A percentile compares a stretch with the other conserved stretches of the same genome.
Evolutionary conservation across 139 green algal species (phyloP).

Genomic region (Coelastrella sp.): DNA sequence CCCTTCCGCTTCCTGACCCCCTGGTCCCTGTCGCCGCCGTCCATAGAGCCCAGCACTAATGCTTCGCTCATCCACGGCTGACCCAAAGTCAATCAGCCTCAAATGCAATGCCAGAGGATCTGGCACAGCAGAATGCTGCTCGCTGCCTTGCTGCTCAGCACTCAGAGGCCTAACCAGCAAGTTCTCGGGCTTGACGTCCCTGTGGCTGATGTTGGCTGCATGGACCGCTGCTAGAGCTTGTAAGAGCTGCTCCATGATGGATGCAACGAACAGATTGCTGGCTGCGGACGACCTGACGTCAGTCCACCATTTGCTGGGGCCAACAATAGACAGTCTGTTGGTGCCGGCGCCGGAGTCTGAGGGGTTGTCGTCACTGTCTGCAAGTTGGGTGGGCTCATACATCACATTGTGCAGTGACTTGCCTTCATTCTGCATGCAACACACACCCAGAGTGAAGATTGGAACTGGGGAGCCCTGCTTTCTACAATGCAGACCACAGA

Average conservation of each 20-base stretch:
- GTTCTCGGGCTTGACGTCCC: conserved; percentile 85
- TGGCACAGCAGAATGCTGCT: neutral
- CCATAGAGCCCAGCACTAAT: conserved; percentile 18
- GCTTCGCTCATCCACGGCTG: conserved; percentile 67
- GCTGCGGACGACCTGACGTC: conserved; percentile 39
- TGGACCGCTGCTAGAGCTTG: conserved; percentile 68
- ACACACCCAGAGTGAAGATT: neutral
- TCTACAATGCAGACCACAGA: neutral
- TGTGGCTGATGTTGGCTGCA: conserved; percentile 73
- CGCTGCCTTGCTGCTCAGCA: neutral
- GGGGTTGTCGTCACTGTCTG: neutral
- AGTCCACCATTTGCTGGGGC: conserved; percentile 74
- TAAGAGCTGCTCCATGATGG: conserved; percentile 74
- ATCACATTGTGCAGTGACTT: conserved; percentile 79
- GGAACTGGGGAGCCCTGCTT: neutral
- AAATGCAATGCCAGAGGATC: conserved; percentile 53
- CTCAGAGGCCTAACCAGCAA: conserved; percentile 50
- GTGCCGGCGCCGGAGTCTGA: neutral
- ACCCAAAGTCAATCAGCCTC: conserved; percentile 85
- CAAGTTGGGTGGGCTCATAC: conserved; percentile 60
- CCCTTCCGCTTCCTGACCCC: conserved; percentile 46
- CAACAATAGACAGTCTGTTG: conserved; percentile 55
- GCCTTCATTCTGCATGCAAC: conserved; percentile 64
- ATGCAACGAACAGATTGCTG: conserved; percentile 47
- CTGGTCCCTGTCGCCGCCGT: too few relatives aligned